Percentiles rank a stretch among this genome's conserved stretches.
phyloP scores from a whole-genome alignment of 2,329 filamentous ascomycete species.

The Stagonosporopsis chrysanthemi region DNA sequence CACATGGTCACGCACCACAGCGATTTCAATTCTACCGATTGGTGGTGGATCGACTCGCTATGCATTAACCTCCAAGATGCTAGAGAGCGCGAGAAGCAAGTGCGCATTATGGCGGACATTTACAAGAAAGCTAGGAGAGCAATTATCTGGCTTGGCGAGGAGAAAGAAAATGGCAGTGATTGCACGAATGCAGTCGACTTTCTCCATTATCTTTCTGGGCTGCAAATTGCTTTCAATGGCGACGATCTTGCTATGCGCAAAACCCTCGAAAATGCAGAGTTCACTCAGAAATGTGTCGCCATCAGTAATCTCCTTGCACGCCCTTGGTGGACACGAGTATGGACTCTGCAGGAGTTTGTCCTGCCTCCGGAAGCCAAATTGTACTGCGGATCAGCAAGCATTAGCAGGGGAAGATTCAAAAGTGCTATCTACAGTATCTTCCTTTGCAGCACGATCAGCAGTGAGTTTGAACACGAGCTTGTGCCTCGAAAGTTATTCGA shows the following conservation, averaged over 20 bases:
- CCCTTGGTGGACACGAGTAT: slow-evolving; percentile 39
- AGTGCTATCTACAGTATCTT: slow-evolving; percentile 42
- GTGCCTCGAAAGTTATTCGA: slow-evolving; percentile 37
- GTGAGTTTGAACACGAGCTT: slow-evolving; percentile 34
- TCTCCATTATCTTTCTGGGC: slow-evolving; percentile 28
- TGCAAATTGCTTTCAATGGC: slow-evolving; percentile 30
- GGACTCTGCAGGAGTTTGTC: slow-evolving; percentile 44
- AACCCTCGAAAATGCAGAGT: slow-evolving; percentile 27
- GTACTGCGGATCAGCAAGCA: slow-evolving; percentile 33
- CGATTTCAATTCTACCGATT: slow-evolving; percentile 32
- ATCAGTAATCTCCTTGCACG: slow-evolving; percentile 35
- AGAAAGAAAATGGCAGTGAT: slow-evolving; percentile 51
- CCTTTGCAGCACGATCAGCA: slow-evolving; percentile 31
- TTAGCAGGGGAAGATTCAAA: slow-evolving; percentile 38
- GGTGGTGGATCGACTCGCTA: slow-evolving; percentile 46
- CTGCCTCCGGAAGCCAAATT: slow-evolving; percentile 38
- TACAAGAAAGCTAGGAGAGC: slow-evolving; percentile 33
- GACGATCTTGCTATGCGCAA: slow-evolving; percentile 27
- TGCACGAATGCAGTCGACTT: slow-evolving; percentile 39
- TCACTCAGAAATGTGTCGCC: slow-evolving; percentile 29
- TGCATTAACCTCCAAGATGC: slow-evolving; percentile 40
- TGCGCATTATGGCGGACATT: slow-evolving; percentile 44
- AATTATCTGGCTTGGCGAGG: slow-evolving; percentile 46
- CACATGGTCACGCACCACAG: slow-evolving; percentile 30
- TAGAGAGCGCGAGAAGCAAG: slow-evolving; percentile 37